Evolutionary conservation across 2,329 filamentous ascomycete genomes (phyloP).

Genomic region (Emmonsiellopsis sp.): DNA sequence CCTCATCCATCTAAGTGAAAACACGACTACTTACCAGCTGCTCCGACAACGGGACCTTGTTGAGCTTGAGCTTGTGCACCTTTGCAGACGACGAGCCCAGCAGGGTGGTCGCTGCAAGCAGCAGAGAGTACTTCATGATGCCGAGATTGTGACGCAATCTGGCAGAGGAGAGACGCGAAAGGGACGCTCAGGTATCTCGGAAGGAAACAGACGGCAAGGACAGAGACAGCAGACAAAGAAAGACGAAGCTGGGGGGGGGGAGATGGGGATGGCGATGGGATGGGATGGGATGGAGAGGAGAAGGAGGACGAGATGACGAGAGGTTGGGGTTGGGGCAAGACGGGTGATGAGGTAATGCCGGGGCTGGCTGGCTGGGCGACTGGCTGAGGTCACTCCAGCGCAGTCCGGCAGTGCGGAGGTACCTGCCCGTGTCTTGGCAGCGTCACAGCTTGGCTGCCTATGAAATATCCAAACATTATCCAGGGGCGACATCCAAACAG

Average conservation of each 20-base stretch:
- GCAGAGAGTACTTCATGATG: slow-evolving; percentile 74
- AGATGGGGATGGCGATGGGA: background rate
- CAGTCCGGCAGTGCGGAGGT: no score
- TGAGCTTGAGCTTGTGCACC: slow-evolving; percentile 92
- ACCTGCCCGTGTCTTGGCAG: no score
- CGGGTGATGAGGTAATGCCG: background rate
- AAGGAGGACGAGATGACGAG: background rate
- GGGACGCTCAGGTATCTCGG: background rate
- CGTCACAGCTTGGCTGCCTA: no score
- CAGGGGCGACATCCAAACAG: no score
- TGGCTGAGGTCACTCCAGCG: no score
- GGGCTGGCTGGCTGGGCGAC: no score
- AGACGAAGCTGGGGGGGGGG: background rate
- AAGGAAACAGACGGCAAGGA: background rate
- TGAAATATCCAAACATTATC: no score
- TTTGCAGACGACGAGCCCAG: slow-evolving; percentile 75
- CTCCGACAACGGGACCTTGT: slow-evolving; percentile 88
- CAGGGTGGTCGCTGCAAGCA: slow-evolving; percentile 71
- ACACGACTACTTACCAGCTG: slow-evolving; percentile 63
- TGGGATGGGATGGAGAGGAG: background rate
- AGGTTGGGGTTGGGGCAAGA: background rate
- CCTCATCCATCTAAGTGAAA: background rate
- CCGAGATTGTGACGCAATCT: slow-evolving; percentile 4
- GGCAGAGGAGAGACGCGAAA: background rate
- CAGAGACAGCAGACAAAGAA: background rate